Evolutionary conservation across 441 rosid species (phyloP).

Genomic region (Hura crepitans): DNA sequence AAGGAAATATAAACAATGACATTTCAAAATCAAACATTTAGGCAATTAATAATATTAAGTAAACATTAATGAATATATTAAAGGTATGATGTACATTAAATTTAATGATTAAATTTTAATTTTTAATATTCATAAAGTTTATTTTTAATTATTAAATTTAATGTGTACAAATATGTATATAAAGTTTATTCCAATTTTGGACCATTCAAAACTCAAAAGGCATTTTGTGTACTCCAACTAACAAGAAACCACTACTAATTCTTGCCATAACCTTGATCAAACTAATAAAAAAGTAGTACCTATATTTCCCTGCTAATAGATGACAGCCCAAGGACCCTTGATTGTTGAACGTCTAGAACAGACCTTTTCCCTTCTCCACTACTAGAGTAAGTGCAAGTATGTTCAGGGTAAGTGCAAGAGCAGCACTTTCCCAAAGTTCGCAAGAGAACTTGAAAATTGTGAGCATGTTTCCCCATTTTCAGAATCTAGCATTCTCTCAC

Average conservation of each 20-base stretch:
- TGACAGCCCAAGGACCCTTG: constrained; percentile 79
- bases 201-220: neutral
- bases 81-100: no score
- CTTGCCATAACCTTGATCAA: neutral
- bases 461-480: constrained; percentile 12
- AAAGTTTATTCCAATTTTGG: no score
- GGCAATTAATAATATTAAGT: no score
- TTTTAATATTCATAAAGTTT: no score
- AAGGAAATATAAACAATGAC: no score
- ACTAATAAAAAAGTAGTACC: constrained; percentile 29
- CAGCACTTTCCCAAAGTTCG: constrained; percentile 45
- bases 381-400: constrained; percentile 20
- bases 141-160: no score
- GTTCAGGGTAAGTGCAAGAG: constrained; percentile 27
- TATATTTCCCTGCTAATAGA: constrained; percentile 76
- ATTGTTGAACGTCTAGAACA: constrained; percentile 55
- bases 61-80: no score
- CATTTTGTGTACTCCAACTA: neutral
- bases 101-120: no score
- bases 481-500: neutral
- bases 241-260: constrained; percentile 9
- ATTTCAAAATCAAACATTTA: no score
- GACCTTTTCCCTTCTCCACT: constrained; percentile 26
- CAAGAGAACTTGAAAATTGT: constrained; percentile 21
- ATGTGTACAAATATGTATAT: no score